A percentile compares a stretch with the other conserved stretches of the same genome.
phyloP scores from a whole-genome alignment of 1,284 basidiomycete genomes.

The Bjerkandera adusta region DNA sequence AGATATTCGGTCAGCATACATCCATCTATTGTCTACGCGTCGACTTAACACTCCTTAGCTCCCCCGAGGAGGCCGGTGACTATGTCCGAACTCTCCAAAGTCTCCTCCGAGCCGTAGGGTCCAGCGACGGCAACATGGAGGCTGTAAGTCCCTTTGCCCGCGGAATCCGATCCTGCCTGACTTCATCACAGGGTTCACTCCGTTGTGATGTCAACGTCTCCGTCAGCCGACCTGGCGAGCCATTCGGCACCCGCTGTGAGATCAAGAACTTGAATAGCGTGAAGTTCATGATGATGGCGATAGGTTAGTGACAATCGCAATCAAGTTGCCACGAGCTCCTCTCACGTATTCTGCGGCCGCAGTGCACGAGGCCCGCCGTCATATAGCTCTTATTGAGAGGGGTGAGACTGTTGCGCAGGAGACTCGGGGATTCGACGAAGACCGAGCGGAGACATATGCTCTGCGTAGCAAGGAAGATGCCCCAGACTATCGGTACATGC shows the following conservation, averaged over 20 bases:
- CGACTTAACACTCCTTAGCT: slow-evolving; percentile 40
- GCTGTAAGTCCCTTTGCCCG: slow-evolving; percentile 53
- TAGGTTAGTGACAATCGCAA: slow-evolving; percentile 72
- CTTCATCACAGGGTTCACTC: slow-evolving; percentile 74
- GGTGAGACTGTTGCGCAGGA: slow-evolving; percentile 69
- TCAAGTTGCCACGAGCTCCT: no score
- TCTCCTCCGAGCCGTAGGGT: slow-evolving; percentile 79
- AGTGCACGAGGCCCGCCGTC: slow-evolving; percentile 73
- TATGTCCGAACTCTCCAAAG: slow-evolving; percentile 88
- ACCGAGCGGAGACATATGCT: slow-evolving; percentile 76
- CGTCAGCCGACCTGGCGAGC: slow-evolving; percentile 63
- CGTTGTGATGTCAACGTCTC: slow-evolving; percentile 97
- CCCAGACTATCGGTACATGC: slow-evolving; percentile 98
- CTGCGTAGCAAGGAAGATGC: slow-evolving; percentile 92
- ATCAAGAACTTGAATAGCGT: slow-evolving; percentile 98
- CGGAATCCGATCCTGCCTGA: no score
- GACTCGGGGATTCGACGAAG: slow-evolving; percentile 90
- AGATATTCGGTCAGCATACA: slow-evolving; percentile 71
- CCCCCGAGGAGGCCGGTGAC: slow-evolving; percentile 87
- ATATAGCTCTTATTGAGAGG: slow-evolving; percentile 57
- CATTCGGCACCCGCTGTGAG: slow-evolving; percentile 88
- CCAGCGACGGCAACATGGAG: slow-evolving; percentile 98
- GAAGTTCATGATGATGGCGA: slow-evolving; percentile 83
- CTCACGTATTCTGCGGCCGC: no score
- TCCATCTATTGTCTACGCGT: slow-evolving; percentile 16